These are phyloP conservation scores for Sporothrix mexicana DNA, from an alignment of 2,329 filamentous ascomycete species.

Conservation along the genomic window DNA sequence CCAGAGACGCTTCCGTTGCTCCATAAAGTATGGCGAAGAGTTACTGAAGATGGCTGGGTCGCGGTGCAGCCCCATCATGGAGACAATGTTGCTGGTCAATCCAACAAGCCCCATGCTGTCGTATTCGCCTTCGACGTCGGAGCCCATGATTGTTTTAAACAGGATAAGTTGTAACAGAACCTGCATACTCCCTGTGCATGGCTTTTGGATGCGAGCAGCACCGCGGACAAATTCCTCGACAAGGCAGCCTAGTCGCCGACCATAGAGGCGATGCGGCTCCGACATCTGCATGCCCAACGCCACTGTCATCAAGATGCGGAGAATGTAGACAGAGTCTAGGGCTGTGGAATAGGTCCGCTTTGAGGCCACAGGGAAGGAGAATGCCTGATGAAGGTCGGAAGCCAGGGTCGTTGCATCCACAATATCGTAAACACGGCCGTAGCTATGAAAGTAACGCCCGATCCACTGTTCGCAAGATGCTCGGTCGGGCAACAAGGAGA, in stretches of 20 bases:
- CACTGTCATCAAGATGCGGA: conserved; percentile 22
- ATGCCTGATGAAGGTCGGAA: conserved; percentile 26
- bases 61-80: conserved; percentile 39
- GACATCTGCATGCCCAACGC: conserved; percentile 34
- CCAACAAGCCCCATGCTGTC: conserved; percentile 4
- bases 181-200: conserved; percentile 29
- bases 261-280: conserved; percentile 28
- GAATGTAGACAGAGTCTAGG: conserved; percentile 26
- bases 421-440: conserved; percentile 29
- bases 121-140: conserved; percentile 30
- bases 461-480: conserved; percentile 31
- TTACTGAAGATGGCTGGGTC: conserved; percentile 36
- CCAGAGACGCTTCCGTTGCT: conserved; percentile 39
- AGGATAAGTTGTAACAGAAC: conserved; percentile 30
- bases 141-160: conserved; percentile 22
- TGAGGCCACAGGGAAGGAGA: not conserved
- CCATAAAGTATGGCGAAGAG: conserved; percentile 36
- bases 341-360: not conserved
- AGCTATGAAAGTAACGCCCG: conserved; percentile 17
- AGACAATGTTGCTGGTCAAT: conserved; percentile 33
- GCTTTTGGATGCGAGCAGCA: conserved; percentile 23
- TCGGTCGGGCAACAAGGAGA: conserved; percentile 23
- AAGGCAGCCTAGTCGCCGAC: conserved; percentile 29
- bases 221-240: conserved; percentile 25
- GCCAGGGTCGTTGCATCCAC: conserved; percentile 7